Evolutionary conservation across 495 filamentous ascomycete genomes (phyloP), one percentile per base, ranked within the genome.

Genomic region (Xylaria intraflava): DNA sequence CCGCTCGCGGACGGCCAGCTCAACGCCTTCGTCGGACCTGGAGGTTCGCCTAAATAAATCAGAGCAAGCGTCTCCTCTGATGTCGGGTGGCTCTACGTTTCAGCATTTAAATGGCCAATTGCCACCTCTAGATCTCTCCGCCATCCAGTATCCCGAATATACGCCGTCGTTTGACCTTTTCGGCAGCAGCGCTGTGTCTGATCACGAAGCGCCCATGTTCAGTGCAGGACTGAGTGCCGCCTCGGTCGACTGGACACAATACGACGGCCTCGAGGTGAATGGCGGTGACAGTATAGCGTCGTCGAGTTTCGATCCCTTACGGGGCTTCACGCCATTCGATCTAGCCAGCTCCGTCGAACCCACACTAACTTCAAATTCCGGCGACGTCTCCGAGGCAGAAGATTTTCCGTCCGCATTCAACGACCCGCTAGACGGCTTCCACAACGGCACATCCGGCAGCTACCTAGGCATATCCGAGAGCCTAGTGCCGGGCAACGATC

Each of bases 191-290:
- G 62, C 73, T 35, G 59, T 79, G 42, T 80, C 80, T 1, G 85
- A 88, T 48, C 72, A 78, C 49, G 87, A 91, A 10, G 65, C 78
- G 49, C 80, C 86, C 12, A 69, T 86, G 46, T 81, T 83, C 57
- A 86, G 85, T 51, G 80, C 84, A 10, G 84, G 81, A 5, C 67
- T 87, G 56, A 73, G 73, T 56, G 80, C 82, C 9, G 74, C 78
- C 10, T 79, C 83, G 6, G 82, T 88, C 38, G 86, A 89, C 68
- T 90, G 87, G 87, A 84, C 80, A 36, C 81, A 84, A 48, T 83
- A 85, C 59, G 83, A 86, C 46, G 76, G 75, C 5, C 69, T 88
- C 11, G 81, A 81, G 45, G 75, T 78, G 48, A 72, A 74, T 26
- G 68, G 69, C 38, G 51, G 57, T 23, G 74, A 77, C 11, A 76